Conservation (phyloP, 2,329 filamentous ascomycete genomes). For the Aspergillus chevalieri region DNA sequence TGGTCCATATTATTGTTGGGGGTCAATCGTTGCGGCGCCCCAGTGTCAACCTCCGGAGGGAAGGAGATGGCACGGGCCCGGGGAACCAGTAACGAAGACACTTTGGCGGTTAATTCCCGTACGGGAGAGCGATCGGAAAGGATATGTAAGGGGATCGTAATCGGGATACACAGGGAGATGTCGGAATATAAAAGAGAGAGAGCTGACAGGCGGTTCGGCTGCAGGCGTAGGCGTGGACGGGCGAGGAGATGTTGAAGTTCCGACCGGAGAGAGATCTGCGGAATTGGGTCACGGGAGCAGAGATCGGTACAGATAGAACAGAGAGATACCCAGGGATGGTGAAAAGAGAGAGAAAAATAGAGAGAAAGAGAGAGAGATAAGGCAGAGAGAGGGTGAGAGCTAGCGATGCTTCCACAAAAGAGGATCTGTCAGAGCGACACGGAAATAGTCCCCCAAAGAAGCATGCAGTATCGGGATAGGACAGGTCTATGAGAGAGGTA, state of each 20-base stretch:
- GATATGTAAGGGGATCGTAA: background rate
- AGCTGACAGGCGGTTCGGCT: background rate
- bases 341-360: too few relatives aligned
- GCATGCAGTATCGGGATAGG: background rate
- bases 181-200: background rate
- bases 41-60: conserved; percentile 73
- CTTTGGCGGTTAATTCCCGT: conserved; percentile 73
- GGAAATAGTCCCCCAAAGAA: background rate
- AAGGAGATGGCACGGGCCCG: conserved; percentile 89
- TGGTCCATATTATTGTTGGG: conserved; percentile 57
- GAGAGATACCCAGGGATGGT: too few relatives aligned
- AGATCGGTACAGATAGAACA: background rate
- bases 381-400: too few relatives aligned
- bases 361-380: too few relatives aligned
- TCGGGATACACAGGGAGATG: background rate
- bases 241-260: background rate
- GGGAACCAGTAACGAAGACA: conserved; percentile 87
- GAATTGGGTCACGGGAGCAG: background rate
- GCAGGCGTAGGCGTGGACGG: background rate
- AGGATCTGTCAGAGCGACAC: background rate
- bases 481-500: background rate
- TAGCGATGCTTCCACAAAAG: background rate
- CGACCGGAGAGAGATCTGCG: conserved; percentile 1
- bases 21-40: conserved; percentile 46
- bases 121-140: conserved; percentile 10